A percentile compares a stretch with the other conserved stretches of the same genome.
These are phyloP conservation scores for Hibiscus trionum DNA, from an alignment of 345 rosid species.

Conservation along the genomic window DNA sequence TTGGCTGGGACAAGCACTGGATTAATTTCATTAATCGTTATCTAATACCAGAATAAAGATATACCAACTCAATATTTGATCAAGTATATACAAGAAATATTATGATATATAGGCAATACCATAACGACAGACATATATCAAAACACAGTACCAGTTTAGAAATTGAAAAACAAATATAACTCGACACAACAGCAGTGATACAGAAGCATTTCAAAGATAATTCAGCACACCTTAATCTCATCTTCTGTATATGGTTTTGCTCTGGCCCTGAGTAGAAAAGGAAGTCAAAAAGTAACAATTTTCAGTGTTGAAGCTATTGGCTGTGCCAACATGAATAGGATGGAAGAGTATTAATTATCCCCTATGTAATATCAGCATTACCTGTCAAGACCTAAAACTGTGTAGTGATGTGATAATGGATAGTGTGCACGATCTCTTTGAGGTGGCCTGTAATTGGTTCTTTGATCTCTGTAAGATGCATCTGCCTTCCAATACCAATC, in stretches of 20 bases:
- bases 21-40: too few relatives aligned
- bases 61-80: neutral
- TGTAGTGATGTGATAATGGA: slow-evolving; percentile 83
- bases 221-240: slow-evolving; percentile 72
- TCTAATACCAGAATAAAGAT: neutral
- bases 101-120: neutral
- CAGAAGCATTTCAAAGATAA: neutral
- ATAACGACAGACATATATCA: neutral
- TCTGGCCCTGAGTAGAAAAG: slow-evolving; percentile 45
- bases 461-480: slow-evolving; percentile 52
- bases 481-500: slow-evolving; percentile 99
- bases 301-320: neutral
- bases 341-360: neutral
- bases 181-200: neutral
- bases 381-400: slow-evolving; percentile 89
- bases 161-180: neutral
- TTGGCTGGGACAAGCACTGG: neutral
- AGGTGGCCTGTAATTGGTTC: slow-evolving; percentile 52
- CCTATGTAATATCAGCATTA: slow-evolving; percentile 16
- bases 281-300: slow-evolving; percentile 11
- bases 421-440: slow-evolving; percentile 46
- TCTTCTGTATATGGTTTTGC: slow-evolving; percentile 71
- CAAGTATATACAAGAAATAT: neutral
- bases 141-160: neutral
- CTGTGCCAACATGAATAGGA: neutral